Evolutionary conservation across 2,329 filamentous ascomycete genomes (phyloP).

Genomic region (Trichoderma semiorbis): DNA sequence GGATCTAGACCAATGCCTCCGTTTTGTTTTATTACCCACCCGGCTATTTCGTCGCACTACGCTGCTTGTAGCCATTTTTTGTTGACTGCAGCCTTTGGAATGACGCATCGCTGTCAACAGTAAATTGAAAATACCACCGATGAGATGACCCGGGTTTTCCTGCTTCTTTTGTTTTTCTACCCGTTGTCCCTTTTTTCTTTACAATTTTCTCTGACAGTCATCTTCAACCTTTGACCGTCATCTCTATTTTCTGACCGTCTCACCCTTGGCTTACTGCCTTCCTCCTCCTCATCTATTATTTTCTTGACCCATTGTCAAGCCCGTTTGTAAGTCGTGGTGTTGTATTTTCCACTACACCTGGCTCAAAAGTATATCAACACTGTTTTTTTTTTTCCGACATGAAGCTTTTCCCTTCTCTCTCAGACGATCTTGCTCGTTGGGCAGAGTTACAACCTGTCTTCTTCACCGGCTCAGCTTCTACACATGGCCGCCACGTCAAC

Average conservation of each 20-base stretch:
- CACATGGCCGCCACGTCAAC: slow-evolving; percentile 67
- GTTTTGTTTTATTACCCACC: slow-evolving; percentile 6
- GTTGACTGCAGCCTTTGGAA: neutral
- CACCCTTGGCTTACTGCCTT: neutral
- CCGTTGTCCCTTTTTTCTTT: neutral
- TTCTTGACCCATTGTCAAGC: neutral
- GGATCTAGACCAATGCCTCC: slow-evolving; percentile 1
- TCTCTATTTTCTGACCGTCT: neutral
- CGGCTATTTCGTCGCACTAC: slow-evolving; percentile 7
- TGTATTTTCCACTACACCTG: neutral
- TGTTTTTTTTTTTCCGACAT: slow-evolving; percentile 37
- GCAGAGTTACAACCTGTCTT: slow-evolving; percentile 66
- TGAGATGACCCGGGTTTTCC: neutral
- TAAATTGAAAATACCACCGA: neutral
- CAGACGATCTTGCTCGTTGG: slow-evolving; percentile 58
- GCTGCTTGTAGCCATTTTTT: neutral
- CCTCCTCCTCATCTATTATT: neutral
- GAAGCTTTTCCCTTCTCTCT: slow-evolving; percentile 57
- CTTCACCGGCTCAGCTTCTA: slow-evolving; percentile 70
- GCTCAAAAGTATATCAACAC: neutral
- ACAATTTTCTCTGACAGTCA: neutral
- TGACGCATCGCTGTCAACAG: slow-evolving; percentile 5
- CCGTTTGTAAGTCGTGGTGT: slow-evolving; percentile 10
- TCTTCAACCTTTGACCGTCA: neutral
- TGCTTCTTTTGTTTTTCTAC: neutral